Evolutionary conservation across 331 rosid species (phyloP).

Genomic region (Malus hybrid): DNA sequence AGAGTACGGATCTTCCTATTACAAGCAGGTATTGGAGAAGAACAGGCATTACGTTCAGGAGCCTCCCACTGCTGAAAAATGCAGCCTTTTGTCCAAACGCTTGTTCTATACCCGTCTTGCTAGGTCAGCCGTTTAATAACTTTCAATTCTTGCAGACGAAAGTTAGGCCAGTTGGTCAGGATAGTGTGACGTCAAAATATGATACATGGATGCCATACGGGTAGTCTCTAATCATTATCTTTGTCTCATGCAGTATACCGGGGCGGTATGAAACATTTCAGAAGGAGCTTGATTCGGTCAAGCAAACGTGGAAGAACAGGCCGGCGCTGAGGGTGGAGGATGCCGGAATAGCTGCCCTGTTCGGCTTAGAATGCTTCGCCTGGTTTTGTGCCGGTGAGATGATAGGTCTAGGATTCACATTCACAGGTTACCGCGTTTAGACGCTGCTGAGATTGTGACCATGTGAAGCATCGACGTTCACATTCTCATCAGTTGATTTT

Average conservation of each 20-base stretch:
- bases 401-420: conserved; percentile 74
- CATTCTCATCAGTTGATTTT: conserved; percentile 2
- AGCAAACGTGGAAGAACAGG: conserved; percentile 60
- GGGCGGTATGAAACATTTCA: conserved; percentile 52
- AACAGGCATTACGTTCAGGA: conserved; percentile 77
- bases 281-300: conserved; percentile 71
- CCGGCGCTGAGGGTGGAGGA: conserved; percentile 64
- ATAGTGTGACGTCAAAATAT: too few relatives aligned
- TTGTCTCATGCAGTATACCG: conserved; percentile 45
- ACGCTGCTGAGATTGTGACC: background rate
- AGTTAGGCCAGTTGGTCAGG: too few relatives aligned
- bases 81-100: conserved; percentile 54
- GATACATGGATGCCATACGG: too few relatives aligned
- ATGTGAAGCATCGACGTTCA: too few relatives aligned
- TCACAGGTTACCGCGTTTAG: conserved; percentile 69
- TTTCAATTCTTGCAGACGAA: too few relatives aligned
- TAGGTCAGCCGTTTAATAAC: conserved; percentile 23
- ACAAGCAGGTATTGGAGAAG: conserved; percentile 72
- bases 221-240: background rate
- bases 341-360: conserved; percentile 69
- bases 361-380: conserved; percentile 72
- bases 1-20: conserved; percentile 52
- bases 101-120: conserved; percentile 80
- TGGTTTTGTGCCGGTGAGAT: conserved; percentile 82
- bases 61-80: conserved; percentile 74